Base-by-base conservation (phyloP, 108 stramenopile genomes). In the Craspedostauros australis region DNA sequence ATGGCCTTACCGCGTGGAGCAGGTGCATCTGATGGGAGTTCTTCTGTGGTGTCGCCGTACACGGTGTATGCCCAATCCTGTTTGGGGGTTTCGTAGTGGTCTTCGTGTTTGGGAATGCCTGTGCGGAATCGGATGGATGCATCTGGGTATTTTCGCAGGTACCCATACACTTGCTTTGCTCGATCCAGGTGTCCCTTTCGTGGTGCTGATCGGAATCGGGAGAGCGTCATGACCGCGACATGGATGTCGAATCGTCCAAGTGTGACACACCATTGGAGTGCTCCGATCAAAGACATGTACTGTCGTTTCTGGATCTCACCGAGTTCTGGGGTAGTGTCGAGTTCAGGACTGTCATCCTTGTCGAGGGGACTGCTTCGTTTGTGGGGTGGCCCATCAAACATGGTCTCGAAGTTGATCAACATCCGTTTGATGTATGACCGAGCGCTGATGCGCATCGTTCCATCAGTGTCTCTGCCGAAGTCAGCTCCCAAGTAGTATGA, bases 321-420 rank as follows among this genome's bases (percentile, higher is more conserved):
- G n/a, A n/a, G n/a, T n/a, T n/a, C n/a, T n/a, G n/a, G n/a, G n/a
- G n/a, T n/a, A n/a, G n/a, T n/a, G n/a, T n/a, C n/a, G n/a, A n/a
- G n/a, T n/a, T n/a, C n/a, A n/a, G n/a, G n/a, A n/a, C n/a, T n/a
- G n/a, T n/a, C n/a, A n/a, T n/a, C n/a, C n/a, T n/a, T n/a, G n/a
- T n/a, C n/a, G n/a, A n/a, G n/a, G n/a, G n/a, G n/a, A n/a, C n/a
- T n/a, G n/a, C n/a, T 7, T 23, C 25, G 19, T n/a, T 21, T 41
- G 14, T 39, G 58, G n/a, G 66, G 66, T n/a, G 46, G 55, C 3
- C 23, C 9, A 0, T 64, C 64, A 39, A 65, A 72, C 15, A 72
- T 23, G 6, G 26, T 39, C 8, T 60, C 50, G 31, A 54, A 72
- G 0, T 16, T 24, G 0, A 41, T 24, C 5, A 60, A 25, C 57